A percentile compares a stretch with the other conserved stretches of the same genome.
phyloP scores from a whole-genome alignment of 192 early-diverging fungal genomes.

The Lobosporangium transversale region DNA sequence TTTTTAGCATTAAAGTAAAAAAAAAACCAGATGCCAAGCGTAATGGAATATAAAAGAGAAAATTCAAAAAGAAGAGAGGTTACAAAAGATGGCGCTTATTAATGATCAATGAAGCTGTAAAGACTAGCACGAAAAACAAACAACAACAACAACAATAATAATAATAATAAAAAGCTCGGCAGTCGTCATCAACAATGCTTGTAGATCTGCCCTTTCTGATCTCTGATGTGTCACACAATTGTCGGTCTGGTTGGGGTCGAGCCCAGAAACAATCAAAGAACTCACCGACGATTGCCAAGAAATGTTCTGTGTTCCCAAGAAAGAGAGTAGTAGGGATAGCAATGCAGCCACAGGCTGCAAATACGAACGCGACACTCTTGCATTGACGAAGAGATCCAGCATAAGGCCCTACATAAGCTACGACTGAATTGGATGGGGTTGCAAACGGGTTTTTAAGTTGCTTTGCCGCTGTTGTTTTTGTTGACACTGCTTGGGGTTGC shows the following conservation, averaged over 20 bases:
- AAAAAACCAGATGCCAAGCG: not conserved
- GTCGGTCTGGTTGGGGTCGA: too few species aligned
- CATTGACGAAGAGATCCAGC: constrained; percentile 20
- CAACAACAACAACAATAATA: too few species aligned
- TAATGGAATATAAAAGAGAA: not conserved
- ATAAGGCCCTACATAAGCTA: constrained; percentile 44
- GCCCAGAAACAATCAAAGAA: not conserved
- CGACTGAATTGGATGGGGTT: constrained; percentile 30
- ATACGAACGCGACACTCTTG: constrained; percentile 48
- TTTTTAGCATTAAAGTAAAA: not conserved
- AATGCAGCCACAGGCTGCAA: constrained; percentile 47
- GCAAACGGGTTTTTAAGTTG: constrained; percentile 24
- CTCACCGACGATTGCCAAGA: constrained; percentile 50
- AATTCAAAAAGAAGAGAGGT: too few species aligned
- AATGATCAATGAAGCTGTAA: too few species aligned
- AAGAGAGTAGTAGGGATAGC: constrained; percentile 42
- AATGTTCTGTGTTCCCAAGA: constrained; percentile 44
- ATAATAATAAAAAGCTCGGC: too few species aligned
- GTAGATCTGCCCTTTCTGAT: too few species aligned
- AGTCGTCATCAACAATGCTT: too few species aligned
- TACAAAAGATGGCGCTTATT: too few species aligned
- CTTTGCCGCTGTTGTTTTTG: constrained; percentile 8
- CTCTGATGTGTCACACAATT: too few species aligned
- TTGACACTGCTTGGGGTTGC: too few species aligned
- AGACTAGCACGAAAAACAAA: too few species aligned